These are phyloP conservation scores for Rhynchospora pubera DNA, from an alignment of 176 grass and related monocot species.

Conservation along the genomic window DNA sequence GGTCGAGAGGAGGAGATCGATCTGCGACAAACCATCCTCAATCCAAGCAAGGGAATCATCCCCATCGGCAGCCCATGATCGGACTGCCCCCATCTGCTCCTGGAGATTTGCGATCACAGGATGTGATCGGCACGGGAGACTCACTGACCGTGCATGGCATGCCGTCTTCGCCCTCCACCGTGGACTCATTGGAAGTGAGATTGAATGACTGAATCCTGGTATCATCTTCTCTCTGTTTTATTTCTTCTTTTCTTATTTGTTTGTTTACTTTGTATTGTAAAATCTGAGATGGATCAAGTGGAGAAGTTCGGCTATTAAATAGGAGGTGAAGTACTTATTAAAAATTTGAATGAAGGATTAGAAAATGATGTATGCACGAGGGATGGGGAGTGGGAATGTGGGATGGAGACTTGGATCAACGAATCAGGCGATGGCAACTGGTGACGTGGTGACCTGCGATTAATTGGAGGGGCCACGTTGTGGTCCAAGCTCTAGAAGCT, in stretches of 20 bases:
- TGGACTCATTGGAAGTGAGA: slow-evolving; percentile 34
- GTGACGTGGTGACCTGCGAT: background rate
- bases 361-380: background rate
- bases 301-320: background rate
- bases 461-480: background rate
- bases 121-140: slow-evolving; percentile 38
- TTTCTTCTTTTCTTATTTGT: background rate
- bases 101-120: slow-evolving; percentile 37
- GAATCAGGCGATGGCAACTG: background rate
- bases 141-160: slow-evolving; percentile 41
- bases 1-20: slow-evolving; percentile 42
- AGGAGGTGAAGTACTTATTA: no score
- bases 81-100: slow-evolving; percentile 9
- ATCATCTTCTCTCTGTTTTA: background rate
- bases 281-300: background rate
- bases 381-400: background rate
- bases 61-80: background rate
- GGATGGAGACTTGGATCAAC: slow-evolving; percentile 36
- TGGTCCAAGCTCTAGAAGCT: background rate
- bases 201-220: slow-evolving; percentile 28
- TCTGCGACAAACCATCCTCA: slow-evolving; percentile 24
- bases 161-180: background rate
- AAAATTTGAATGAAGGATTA: background rate
- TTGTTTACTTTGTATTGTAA: background rate
- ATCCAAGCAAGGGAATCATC: background rate